Conservation (phyloP, 108 stramenopile species). For the Fragilaria crotonensis region DNA sequence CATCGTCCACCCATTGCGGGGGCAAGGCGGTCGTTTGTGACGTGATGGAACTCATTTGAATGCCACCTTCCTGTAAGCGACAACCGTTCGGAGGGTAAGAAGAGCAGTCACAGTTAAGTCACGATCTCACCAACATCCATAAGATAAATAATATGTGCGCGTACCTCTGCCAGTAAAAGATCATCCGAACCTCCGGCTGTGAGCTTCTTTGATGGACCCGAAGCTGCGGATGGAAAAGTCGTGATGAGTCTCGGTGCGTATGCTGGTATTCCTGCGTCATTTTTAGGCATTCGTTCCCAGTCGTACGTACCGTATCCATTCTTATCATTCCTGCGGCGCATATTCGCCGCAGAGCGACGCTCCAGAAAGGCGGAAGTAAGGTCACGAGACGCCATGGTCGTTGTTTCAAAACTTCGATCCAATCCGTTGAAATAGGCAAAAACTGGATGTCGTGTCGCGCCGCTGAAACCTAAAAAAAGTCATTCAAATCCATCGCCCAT, state of each 20-base stretch:
- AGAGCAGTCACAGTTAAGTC: too few relatives aligned
- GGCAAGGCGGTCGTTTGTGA: constrained; percentile 37
- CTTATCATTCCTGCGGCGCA: constrained; percentile 27
- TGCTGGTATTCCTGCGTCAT: too few relatives aligned
- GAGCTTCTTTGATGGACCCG: constrained; percentile 1
- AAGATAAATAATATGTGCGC: too few relatives aligned
- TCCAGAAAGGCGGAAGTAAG: constrained; percentile 71
- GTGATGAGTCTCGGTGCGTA: too few relatives aligned
- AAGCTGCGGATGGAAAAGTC: too few relatives aligned
- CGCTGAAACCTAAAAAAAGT: too few relatives aligned
- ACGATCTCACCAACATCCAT: constrained; percentile 19
- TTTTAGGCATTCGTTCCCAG: too few relatives aligned
- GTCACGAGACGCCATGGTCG: constrained; percentile 84
- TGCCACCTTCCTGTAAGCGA: constrained; percentile 30
- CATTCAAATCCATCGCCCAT: too few relatives aligned
- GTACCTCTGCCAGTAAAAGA: background rate
- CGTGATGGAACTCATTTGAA: constrained; percentile 29
- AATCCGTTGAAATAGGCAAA: too few relatives aligned
- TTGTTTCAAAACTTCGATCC: too few relatives aligned
- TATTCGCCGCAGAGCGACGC: constrained; percentile 59
- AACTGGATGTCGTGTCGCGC: too few relatives aligned
- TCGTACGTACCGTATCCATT: background rate
- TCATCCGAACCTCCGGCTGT: constrained; percentile 23
- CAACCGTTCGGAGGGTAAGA: too few relatives aligned
- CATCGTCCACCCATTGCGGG: constrained; percentile 79